A percentile compares a stretch with the other conserved stretches of the same genome.
These are phyloP conservation scores for Miscanthus sacchariflorus DNA, from an alignment of 202 grass and related monocot species.

Conservation along the genomic window DNA sequence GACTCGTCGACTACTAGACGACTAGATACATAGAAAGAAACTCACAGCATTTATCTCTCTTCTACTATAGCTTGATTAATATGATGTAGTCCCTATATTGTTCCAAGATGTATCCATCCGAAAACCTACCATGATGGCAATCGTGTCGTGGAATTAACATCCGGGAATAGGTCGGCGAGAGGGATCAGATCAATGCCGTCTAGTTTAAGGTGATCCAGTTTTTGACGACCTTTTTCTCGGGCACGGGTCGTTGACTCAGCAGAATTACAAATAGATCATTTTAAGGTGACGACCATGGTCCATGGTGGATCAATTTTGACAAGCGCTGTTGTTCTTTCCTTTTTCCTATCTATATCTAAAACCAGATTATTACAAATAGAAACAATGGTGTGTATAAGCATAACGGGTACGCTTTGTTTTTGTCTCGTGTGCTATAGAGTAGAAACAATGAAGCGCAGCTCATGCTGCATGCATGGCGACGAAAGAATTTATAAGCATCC, in stretches of 20 bases:
- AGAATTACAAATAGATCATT: not conserved
- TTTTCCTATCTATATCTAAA: no score
- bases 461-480: not conserved
- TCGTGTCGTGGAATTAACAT: conserved; percentile 35
- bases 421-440: not conserved
- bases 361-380: not conserved
- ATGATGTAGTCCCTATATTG: not conserved
- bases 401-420: not conserved
- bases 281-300: not conserved
- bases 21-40: not conserved
- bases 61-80: conserved; percentile 8
- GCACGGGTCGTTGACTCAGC: not conserved
- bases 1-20: conserved; percentile 10
- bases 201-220: conserved; percentile 18
- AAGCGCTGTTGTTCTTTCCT: not conserved
- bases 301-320: not conserved
- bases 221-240: not conserved
- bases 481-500: not conserved
- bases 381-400: not conserved
- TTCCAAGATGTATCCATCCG: not conserved
- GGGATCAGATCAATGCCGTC: not conserved
- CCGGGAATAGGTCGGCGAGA: not conserved
- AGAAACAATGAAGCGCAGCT: conserved; percentile 22
- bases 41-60: not conserved
- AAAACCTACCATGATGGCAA: conserved; percentile 23